Evolutionary conservation across 352 stramenopile genomes (phyloP), one percentile per base, ranked within the genome.

Genomic region (Globisporangium solare): DNA sequence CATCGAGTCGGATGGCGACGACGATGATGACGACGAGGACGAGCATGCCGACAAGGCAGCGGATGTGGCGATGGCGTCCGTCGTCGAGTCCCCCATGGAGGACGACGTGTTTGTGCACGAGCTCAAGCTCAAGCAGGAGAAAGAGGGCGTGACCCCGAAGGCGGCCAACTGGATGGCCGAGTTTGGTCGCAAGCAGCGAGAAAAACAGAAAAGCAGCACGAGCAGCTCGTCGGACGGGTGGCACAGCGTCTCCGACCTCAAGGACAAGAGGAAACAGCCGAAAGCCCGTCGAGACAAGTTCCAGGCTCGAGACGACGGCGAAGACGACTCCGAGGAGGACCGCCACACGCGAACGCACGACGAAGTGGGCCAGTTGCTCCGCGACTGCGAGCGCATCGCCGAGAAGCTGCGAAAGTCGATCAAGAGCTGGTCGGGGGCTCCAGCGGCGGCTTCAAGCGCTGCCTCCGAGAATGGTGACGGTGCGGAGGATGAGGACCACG

Each of bases 321-420:
- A 74, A 58, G 69, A 74, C 17, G 66, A 74, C 24, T 47, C 56
- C 6, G 74, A 74, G 15, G 73, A 88, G 51, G 73, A 74, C 21
- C 67, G 87, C 54, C 71, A 74, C 32, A 66, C 67, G 58, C 69
- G 76, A 21, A 76, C 79, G 5, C 79, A 90, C 59, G 82, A 87
- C 58, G 79, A 92, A 58, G 77, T 92, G 18, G 77, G 79, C 4
- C 69, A 88, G 48, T 35, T 92, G 31, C 57, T 92, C 49, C 61
- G 70, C 47, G 78, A 89, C 39, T 92, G 82, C 54, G 74, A 84
- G 54, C 63, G 56, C 13, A 82, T 92, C 49, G 79, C 79, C 1
- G 47, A 70, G 39, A 88, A 86, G 58, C 56, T 92, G 40, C 75
- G 77, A 7, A 54, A 64, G 10, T 88, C 82, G 6, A 82, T 92